Conservation (phyloP, 2,329 filamentous ascomycete species). For the Colletotrichum chrysophilum region DNA sequence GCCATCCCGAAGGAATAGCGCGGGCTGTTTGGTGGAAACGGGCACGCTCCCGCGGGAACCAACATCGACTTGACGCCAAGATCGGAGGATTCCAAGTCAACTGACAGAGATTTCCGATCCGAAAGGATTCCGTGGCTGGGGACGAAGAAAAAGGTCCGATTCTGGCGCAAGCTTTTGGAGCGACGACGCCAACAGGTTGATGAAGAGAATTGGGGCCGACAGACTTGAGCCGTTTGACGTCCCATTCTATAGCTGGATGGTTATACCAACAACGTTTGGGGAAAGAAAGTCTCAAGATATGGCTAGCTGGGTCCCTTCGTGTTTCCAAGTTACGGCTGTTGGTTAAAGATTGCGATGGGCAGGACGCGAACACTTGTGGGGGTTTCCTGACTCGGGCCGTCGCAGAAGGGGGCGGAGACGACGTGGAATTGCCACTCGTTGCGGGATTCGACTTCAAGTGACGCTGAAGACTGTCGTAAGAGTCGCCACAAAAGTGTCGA, state of each 20-base stretch:
- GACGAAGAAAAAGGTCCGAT: neutral
- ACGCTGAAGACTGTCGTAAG: neutral
- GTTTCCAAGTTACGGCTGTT: neutral
- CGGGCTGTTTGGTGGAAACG: neutral
- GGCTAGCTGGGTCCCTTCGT: neutral
- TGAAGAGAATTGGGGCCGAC: neutral
- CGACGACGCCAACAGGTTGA: neutral
- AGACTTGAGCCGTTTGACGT: neutral
- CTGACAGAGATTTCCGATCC: neutral
- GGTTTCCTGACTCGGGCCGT: neutral
- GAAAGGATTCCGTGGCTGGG: neutral
- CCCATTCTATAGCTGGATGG: neutral
- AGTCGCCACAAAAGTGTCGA: neutral
- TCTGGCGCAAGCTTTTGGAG: neutral
- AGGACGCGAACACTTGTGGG: neutral
- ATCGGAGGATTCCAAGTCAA: neutral
- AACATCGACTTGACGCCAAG: neutral
- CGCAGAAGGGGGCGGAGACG: neutral
- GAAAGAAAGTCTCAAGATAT: neutral
- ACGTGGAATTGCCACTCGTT: neutral
- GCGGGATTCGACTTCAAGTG: neutral
- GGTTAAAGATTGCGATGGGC: neutral
- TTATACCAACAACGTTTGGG: neutral
- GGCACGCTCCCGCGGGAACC: neutral
- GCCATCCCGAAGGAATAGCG: neutral